These are phyloP conservation scores for Exobasidium rhododendri DNA, from an alignment of 1,284 basidiomycete species.

Conservation along the genomic window DNA sequence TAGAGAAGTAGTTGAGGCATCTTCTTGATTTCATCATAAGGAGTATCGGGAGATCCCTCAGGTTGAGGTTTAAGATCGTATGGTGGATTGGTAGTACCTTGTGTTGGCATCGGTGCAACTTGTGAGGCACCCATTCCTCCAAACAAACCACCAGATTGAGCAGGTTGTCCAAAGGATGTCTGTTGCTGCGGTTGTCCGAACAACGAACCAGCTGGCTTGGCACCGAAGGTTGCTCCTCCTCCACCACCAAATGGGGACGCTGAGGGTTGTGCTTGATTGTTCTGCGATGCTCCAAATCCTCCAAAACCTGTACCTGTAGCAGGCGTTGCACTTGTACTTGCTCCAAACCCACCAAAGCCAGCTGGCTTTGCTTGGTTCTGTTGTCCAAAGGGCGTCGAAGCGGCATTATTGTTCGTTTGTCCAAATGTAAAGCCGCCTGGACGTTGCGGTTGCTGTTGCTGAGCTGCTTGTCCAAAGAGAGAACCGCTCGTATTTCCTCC, in stretches of 20 bases:
- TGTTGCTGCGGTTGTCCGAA: slow-evolving; percentile 26
- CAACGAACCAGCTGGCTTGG: slow-evolving; percentile 3
- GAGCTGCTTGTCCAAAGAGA: slow-evolving; percentile 12
- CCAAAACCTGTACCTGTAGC: slow-evolving; percentile 24
- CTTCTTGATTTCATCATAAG: slow-evolving; percentile 8
- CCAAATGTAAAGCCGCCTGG: slow-evolving; percentile 43
- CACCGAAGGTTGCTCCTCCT: slow-evolving; percentile 6
- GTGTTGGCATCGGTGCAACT: slow-evolving; percentile 14
- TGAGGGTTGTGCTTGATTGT: neutral
- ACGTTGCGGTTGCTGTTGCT: slow-evolving; percentile 19
- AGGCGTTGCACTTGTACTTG: slow-evolving; percentile 16
- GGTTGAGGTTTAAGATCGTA: slow-evolving; percentile 9
- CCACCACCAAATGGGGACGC: neutral
- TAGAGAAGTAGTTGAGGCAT: slow-evolving; percentile 7
- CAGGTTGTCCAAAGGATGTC: slow-evolving; percentile 35
- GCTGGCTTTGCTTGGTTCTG: slow-evolving; percentile 23
- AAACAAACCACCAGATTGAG: slow-evolving; percentile 14
- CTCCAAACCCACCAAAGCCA: slow-evolving; percentile 43
- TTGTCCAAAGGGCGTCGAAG: slow-evolving; percentile 34
- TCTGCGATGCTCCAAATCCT: slow-evolving; percentile 28
- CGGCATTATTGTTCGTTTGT: slow-evolving; percentile 33
- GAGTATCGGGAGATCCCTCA: neutral
- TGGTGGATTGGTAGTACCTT: slow-evolving; percentile 20
- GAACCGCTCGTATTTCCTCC: slow-evolving; percentile 10
- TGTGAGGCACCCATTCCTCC: slow-evolving; percentile 10